Base-by-base conservation (phyloP, 176 grass and related monocot species). In the Pontederia crassipes region DNA sequence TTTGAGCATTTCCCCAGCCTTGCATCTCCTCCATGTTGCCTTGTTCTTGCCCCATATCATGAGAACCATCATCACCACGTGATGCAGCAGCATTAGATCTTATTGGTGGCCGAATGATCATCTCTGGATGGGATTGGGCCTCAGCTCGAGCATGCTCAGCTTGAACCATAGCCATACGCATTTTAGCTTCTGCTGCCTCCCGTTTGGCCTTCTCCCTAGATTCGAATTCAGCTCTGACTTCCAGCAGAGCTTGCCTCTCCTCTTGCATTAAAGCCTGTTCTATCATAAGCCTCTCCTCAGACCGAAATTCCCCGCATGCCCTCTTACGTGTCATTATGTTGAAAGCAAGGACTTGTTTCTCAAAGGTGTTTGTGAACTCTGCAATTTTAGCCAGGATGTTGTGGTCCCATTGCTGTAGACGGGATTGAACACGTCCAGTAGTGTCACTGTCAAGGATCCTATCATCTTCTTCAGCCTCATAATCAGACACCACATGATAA, bases 401-500 rank as follows among this genome's bases (percentile, higher is more conserved):
- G 76, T 92, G 88, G 67, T 98, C 93, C 93, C 93, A 98, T 68
- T 98, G 93, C 67, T 92, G 93, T 29, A 98, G 71, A 8, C 93
- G 85, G 35, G 93, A 98, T 48, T 77, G 79, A 50, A 85, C 64
- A 53, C 89, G 88, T 20, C 88, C 93, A 50, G 79, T 83, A 52
- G 77, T 71, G 54, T 98, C 88, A 0, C 73, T 85, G 28, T 92
- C 87, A 47, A 98, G 73, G 29, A 86, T 85, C 55, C 84, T 98
- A 54, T 98, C 93, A 62, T 98, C 93, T 78, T 98, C 93, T 87
- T 98, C 93, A 66, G 93, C 93, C 65, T 98, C 93, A 12, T 98
- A 98, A 58, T 98, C 93, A 0, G 93, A 86, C 68, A 98, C 93
- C 70, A 98, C 88, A 48, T 98, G 93, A 72, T 98, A 98, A 26